Conservation (phyloP, 1,284 basidiomycete species). For the Hypsizygus ulmarius region DNA sequence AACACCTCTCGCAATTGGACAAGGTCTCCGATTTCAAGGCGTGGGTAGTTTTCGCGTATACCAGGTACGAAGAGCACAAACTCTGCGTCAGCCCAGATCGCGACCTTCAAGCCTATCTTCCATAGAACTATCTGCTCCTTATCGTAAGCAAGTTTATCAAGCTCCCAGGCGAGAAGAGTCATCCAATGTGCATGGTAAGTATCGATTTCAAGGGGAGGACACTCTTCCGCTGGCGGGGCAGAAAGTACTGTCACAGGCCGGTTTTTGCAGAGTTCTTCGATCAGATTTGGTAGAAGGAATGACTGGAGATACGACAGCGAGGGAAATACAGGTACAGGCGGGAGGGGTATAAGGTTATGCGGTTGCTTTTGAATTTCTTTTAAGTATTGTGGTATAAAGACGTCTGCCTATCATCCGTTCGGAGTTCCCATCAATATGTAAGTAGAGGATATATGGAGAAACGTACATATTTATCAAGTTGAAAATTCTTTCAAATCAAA, state of each 20-base stretch:
- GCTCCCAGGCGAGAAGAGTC: slow-evolving; percentile 41
- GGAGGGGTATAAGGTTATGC: slow-evolving; percentile 37
- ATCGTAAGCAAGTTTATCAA: slow-evolving; percentile 36
- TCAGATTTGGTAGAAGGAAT: slow-evolving; percentile 30
- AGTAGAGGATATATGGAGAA: not conserved
- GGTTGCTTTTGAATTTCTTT: slow-evolving; percentile 44
- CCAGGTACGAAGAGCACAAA: slow-evolving; percentile 39
- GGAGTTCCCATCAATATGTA: not conserved
- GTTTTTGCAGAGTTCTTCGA: slow-evolving; percentile 24
- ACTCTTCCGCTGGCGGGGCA: slow-evolving; percentile 25
- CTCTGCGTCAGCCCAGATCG: slow-evolving; percentile 34
- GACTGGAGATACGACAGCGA: slow-evolving; percentile 34
- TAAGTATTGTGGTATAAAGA: slow-evolving; percentile 44
- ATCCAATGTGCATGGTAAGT: slow-evolving; percentile 40
- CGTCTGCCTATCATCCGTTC: slow-evolving; percentile 33
- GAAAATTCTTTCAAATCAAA: slow-evolving; percentile 19
- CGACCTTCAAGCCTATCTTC: slow-evolving; percentile 34
- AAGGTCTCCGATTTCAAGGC: slow-evolving; percentile 41
- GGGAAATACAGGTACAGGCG: slow-evolving; percentile 40
- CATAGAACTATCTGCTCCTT: slow-evolving; percentile 41
- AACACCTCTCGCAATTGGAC: slow-evolving; percentile 42
- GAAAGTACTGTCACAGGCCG: slow-evolving; percentile 29
- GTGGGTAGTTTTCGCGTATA: slow-evolving; percentile 42
- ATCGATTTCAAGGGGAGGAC: slow-evolving; percentile 27
- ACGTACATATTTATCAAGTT: slow-evolving; percentile 41